phyloP scores from a whole-genome alignment of 2,329 filamentous ascomycete genomes.

The Acephala macrosclerotiorum region DNA sequence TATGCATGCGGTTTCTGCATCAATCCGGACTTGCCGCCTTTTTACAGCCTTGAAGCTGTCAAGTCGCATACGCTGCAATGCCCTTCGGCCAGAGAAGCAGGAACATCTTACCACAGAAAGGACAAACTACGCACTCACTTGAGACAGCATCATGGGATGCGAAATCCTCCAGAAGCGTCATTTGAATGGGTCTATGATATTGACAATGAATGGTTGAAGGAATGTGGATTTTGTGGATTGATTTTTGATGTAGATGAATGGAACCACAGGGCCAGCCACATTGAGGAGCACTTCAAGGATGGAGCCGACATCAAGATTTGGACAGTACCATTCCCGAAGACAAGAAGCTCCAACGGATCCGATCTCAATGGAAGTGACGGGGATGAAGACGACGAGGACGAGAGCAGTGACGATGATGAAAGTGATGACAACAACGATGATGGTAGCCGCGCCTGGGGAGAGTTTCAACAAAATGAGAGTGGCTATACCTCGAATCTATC shows the following conservation, averaged over 20 bases:
- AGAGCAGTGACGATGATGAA: background rate
- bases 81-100: background rate
- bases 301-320: background rate
- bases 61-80: background rate
- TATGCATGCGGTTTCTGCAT: background rate
- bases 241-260: background rate
- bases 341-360: background rate
- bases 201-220: background rate
- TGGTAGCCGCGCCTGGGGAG: no score
- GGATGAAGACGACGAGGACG: background rate
- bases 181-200: slow-evolving; percentile 5
- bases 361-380: background rate
- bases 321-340: background rate
- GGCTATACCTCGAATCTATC: background rate
- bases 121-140: background rate
- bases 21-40: background rate
- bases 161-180: background rate
- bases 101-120: background rate
- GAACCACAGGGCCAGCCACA: background rate
- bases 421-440: background rate
- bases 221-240: background rate
- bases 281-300: background rate
- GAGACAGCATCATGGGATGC: background rate
- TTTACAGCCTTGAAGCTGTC: background rate
- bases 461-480: no score